These are phyloP conservation scores for Coelastrella sp. DNA, from an alignment of 139 green algal genomes.

Conservation along the genomic window DNA sequence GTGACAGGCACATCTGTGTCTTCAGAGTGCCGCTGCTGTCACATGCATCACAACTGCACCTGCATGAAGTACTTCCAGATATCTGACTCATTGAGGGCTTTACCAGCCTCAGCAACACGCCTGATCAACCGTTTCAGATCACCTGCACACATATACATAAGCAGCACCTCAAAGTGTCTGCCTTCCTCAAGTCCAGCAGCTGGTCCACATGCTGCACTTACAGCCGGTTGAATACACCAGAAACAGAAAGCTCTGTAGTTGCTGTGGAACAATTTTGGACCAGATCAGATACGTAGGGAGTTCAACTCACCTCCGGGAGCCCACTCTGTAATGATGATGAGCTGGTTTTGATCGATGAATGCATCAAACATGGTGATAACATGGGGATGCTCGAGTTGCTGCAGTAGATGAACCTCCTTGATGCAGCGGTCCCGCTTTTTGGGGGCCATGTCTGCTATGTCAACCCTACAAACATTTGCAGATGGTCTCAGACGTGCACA, in stretches of 20 bases:
- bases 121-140: constrained; percentile 70
- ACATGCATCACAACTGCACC: constrained; percentile 40
- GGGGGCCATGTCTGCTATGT: constrained; percentile 70
- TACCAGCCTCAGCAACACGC: constrained; percentile 59
- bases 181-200: no score
- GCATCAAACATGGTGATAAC: constrained; percentile 73
- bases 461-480: constrained; percentile 1
- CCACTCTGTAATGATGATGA: constrained; percentile 75
- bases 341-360: constrained; percentile 70
- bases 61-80: constrained; percentile 69
- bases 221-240: not conserved
- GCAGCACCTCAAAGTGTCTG: no score
- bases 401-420: constrained; percentile 68
- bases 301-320: constrained; percentile 54
- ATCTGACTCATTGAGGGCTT: constrained; percentile 59
- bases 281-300: not conserved
- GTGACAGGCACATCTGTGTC: no score
- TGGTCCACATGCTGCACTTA: not conserved
- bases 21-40: no score
- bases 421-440: constrained; percentile 72
- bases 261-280: not conserved
- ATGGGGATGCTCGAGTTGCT: constrained; percentile 65
- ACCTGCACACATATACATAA: constrained; percentile 52
- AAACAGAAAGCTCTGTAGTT: not conserved
- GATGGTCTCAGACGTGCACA: not conserved